Base-by-base conservation (phyloP, 1,139 yeast species). In the Protomyces lactucae-debilis region DNA sequence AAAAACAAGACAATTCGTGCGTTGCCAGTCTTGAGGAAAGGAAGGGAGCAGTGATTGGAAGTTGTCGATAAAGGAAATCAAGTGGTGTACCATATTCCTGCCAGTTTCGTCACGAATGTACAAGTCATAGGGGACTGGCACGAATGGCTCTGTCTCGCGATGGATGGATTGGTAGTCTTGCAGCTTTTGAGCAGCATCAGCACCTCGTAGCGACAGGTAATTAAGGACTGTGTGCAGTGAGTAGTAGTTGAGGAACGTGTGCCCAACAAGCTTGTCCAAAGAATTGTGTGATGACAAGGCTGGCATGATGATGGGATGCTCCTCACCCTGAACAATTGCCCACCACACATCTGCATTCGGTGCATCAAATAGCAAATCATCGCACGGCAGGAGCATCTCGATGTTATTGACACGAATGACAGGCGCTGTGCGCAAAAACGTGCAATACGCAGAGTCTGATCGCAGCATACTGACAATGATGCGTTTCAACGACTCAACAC, bases 301-400 rank as follows among this genome's bases (percentile, higher is more conserved):
- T 10, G 63, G 63, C 63, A 59, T 59, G 23, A 59, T 51, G 40
- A 52, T 52, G 43, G 63, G 63, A 23, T 36, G 28, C 36, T 35
- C 35, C 16, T 43, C 52, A 9, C 43, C 37, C 43, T 59, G 39
- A 3, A 59, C 25, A 25, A 59, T 37, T 14, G 52, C 21, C 32
- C 45, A 59, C 63, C 63, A 59, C 36, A 55, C 52, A 23, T 59
- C 52, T n/a, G 57, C 52, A n/a, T 36, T 59, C 25, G 56, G 56
- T 6, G 63, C 63, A 39, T 39, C 56, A 21, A 59, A 59, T 35
- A 59, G 36, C 36, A 23, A n/a, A 32, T 59, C 63, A 21, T 59
- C 63, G 45, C 63, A 59, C 43, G 63, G 63, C 52, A 59, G 45
- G 32, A 59, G 57, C 23, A 59, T 45, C 48, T 59, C 63, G 57